These are phyloP conservation scores for Fusarium nodosum DNA, from an alignment of 2,329 filamentous ascomycete genomes.

Conservation along the genomic window DNA sequence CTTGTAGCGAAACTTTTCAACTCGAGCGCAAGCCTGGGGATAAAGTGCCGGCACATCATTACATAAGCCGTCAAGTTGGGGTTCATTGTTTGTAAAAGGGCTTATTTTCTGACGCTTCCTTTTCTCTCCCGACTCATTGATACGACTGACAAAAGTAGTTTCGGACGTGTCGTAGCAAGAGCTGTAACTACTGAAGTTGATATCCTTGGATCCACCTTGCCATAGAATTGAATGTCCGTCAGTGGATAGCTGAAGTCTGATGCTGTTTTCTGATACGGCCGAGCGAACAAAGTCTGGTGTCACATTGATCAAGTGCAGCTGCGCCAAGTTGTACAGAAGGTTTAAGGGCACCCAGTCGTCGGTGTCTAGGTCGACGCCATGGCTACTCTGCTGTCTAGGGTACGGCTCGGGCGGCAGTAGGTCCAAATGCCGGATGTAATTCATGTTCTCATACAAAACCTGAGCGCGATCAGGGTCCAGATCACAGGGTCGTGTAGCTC, in stretches of 20 bases:
- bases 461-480: slow-evolving; percentile 82
- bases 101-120: slow-evolving; percentile 62
- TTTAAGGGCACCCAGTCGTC: slow-evolving; percentile 89
- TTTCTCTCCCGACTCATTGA: slow-evolving; percentile 59
- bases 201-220: slow-evolving; percentile 76
- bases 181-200: slow-evolving; percentile 74
- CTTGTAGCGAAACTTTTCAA: slow-evolving; percentile 72
- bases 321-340: slow-evolving; percentile 82
- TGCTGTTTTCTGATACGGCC: slow-evolving; percentile 77
- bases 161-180: slow-evolving; percentile 63
- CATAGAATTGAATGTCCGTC: slow-evolving; percentile 85
- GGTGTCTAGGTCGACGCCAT: slow-evolving; percentile 69
- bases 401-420: slow-evolving; percentile 70
- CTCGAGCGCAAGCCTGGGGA: slow-evolving; percentile 55
- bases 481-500: slow-evolving; percentile 81
- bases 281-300: slow-evolving; percentile 81
- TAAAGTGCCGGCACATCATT: slow-evolving; percentile 59
- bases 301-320: slow-evolving; percentile 87
- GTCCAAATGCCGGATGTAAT: slow-evolving; percentile 83
- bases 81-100: slow-evolving; percentile 52
- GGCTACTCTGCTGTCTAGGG: slow-evolving; percentile 55
- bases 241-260: slow-evolving; percentile 80
- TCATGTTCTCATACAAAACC: slow-evolving; percentile 80
- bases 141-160: slow-evolving; percentile 63
- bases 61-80: slow-evolving; percentile 53